Percentiles rank a stretch among this genome's conserved stretches.
Conservation (phyloP, 768 basidiomycete species). For the Amanita muscaria region DNA sequence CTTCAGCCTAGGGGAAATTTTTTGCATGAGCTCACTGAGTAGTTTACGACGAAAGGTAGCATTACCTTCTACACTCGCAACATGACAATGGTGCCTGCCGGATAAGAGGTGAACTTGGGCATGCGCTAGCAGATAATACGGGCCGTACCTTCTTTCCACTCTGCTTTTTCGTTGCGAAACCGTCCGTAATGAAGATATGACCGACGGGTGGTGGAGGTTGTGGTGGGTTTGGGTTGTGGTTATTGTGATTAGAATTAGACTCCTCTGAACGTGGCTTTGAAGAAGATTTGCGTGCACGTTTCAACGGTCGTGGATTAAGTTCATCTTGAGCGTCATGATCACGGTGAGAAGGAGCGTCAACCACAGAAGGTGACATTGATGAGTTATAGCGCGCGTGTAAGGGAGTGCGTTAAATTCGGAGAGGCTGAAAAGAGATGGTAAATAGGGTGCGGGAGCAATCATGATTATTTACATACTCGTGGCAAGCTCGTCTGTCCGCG, state of each 20-base stretch:
- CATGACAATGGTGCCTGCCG: conserved; percentile 54
- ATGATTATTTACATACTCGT: conserved; percentile 1
- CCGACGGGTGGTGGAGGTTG: conserved; percentile 26
- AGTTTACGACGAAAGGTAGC: not conserved
- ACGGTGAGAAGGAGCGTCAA: not conserved
- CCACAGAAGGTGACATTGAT: conserved; percentile 4
- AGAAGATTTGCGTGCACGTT: conserved; percentile 9
- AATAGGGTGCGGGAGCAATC: conserved; percentile 3
- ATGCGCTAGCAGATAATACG: not conserved
- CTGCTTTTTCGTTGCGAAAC: conserved; percentile 34
- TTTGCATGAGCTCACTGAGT: not conserved
- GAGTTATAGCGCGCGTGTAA: too few species aligned
- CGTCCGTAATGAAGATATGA: conserved; percentile 45
- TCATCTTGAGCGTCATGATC: conserved; percentile 3
- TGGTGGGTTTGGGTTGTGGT: conserved; percentile 10
- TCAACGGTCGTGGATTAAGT: conserved; percentile 4
- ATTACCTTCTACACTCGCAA: conserved; percentile 57
- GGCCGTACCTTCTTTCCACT: conserved; percentile 37
- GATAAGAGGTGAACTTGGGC: conserved; percentile 6
- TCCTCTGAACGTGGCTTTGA: not conserved
- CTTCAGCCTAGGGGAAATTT: conserved; percentile 31
- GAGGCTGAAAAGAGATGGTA: conserved; percentile 9
- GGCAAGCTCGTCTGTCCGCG: not conserved
- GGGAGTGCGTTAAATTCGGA: conserved; percentile 9
- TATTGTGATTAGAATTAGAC: not conserved